Percentiles rank a stretch among this genome's conserved stretches.
Conservation (phyloP, 2,329 filamentous ascomycete genomes). For the Fusarium sp. region DNA sequence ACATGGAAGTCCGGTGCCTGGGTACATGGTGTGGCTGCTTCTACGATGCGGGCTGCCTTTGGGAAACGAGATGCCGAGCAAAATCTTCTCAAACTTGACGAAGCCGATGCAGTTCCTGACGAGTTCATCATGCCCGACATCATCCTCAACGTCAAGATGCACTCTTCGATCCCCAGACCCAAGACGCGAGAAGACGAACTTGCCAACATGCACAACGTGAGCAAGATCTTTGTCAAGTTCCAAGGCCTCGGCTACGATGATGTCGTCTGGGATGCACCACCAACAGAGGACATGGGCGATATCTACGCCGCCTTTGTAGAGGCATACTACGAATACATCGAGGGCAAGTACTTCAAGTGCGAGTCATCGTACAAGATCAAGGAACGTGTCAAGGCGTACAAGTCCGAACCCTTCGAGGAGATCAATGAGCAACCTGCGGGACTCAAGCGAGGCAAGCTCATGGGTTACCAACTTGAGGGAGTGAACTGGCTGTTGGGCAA, state of each 20-base stretch:
- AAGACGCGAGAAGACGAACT: conserved; percentile 74
- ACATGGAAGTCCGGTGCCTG: conserved; percentile 89
- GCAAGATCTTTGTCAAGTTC: conserved; percentile 84
- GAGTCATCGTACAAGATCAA: conserved; percentile 67
- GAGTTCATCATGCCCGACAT: conserved; percentile 88
- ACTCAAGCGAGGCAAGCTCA: conserved; percentile 79
- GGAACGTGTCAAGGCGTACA: conserved; percentile 72
- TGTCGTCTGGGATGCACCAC: conserved; percentile 86
- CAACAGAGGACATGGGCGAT: conserved; percentile 66
- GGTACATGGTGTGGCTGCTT: conserved; percentile 75
- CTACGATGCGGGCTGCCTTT: conserved; percentile 76
- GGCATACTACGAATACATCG: conserved; percentile 87
- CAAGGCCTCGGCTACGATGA: conserved; percentile 92
- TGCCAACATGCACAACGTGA: conserved; percentile 73
- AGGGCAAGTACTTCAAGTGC: conserved; percentile 72
- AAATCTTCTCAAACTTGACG: conserved; percentile 68
- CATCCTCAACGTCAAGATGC: conserved; percentile 77
- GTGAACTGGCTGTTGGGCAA: conserved; percentile 95
- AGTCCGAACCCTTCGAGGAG: conserved; percentile 71
- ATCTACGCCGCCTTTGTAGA: conserved; percentile 80
- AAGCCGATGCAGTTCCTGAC: conserved; percentile 83
- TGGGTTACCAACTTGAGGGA: conserved; percentile 92
- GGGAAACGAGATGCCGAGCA: conserved; percentile 70
- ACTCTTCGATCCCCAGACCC: conserved; percentile 54
- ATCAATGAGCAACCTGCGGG: conserved; percentile 75